These are phyloP conservation scores for Pelargonium nanum DNA, from an alignment of 345 rosid genomes.

Conservation along the genomic window DNA sequence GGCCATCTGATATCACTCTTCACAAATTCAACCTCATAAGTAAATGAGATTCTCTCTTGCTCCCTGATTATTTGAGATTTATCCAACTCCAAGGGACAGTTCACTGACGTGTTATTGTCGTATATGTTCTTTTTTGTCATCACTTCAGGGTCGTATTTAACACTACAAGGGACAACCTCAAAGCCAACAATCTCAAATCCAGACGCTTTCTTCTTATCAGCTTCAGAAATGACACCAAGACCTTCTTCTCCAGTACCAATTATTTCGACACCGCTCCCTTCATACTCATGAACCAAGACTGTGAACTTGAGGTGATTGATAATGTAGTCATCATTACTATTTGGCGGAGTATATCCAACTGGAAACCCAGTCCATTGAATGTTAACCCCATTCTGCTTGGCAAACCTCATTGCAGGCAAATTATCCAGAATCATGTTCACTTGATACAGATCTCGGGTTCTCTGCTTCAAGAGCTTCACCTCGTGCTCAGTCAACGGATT, in stretches of 20 bases:
- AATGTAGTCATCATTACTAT: conserved; percentile 35
- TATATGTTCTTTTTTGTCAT: conserved; percentile 26
- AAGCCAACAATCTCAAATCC: conserved; percentile 37
- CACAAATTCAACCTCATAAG: conserved; percentile 38
- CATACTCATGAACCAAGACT: conserved; percentile 39
- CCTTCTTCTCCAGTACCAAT: conserved; percentile 51
- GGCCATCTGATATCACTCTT: conserved; percentile 39
- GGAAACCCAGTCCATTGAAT: conserved; percentile 50
- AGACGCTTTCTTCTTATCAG: conserved; percentile 33
- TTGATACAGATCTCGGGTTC: conserved; percentile 43
- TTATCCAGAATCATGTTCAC: conserved; percentile 48
- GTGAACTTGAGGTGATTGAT: conserved; percentile 40
- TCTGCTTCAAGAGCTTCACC: conserved; percentile 47
- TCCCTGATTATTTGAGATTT: conserved; percentile 38
- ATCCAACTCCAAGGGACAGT: conserved; percentile 27
- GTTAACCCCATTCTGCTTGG: conserved; percentile 27
- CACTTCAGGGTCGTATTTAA: conserved; percentile 22
- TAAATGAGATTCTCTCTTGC: conserved; percentile 32
- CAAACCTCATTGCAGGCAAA: conserved; percentile 41
- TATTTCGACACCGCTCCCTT: conserved; percentile 39
- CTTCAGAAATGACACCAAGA: conserved; percentile 34
- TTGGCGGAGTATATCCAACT: conserved; percentile 30
- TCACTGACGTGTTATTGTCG: conserved; percentile 14
- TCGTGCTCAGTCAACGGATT: conserved; percentile 21
- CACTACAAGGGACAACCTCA: conserved; percentile 39